Conservation (phyloP, 495 filamentous ascomycete genomes). For the Penicillium desertorum region DNA sequence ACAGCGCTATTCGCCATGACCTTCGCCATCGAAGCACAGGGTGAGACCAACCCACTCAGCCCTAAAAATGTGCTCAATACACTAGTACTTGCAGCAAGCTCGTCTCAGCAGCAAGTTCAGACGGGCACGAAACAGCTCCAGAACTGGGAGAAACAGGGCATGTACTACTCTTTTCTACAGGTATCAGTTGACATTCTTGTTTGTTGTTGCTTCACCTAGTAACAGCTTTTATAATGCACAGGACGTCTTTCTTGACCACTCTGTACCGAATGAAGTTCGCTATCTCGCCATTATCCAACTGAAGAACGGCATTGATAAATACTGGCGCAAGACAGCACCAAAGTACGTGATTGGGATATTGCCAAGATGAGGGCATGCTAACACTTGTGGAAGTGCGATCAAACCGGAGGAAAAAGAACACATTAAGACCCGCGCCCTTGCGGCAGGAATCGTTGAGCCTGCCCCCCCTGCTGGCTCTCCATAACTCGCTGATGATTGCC, state of each 20-base stretch:
- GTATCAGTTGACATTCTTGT: constrained; percentile 29
- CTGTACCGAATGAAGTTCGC: constrained; percentile 69
- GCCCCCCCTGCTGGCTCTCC: constrained; percentile 70
- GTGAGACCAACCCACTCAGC: constrained; percentile 62
- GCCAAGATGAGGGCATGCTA: constrained; percentile 15
- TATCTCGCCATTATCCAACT: constrained; percentile 91
- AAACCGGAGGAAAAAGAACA: constrained; percentile 67
- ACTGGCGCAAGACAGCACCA: constrained; percentile 75
- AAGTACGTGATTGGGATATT: constrained; percentile 44
- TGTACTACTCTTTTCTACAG: constrained; percentile 80
- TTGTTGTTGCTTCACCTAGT: constrained; percentile 5
- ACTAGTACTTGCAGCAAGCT: constrained; percentile 70
- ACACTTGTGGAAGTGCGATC: constrained; percentile 56
- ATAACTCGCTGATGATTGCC: constrained; percentile 82
- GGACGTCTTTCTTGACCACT: constrained; percentile 76
- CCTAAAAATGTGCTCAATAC: constrained; percentile 69
- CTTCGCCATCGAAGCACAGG: constrained; percentile 53
- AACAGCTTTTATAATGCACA: constrained; percentile 31
- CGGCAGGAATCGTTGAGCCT: constrained; percentile 71
- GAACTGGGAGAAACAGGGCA: constrained; percentile 74
- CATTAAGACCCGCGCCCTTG: constrained; percentile 71
- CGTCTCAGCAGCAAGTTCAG: constrained; percentile 70
- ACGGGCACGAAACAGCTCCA: constrained; percentile 79
- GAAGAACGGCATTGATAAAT: constrained; percentile 93
- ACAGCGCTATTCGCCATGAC: constrained; percentile 35